phyloP scores from a whole-genome alignment of 1,139 yeast species.

The Taphrina communis region DNA sequence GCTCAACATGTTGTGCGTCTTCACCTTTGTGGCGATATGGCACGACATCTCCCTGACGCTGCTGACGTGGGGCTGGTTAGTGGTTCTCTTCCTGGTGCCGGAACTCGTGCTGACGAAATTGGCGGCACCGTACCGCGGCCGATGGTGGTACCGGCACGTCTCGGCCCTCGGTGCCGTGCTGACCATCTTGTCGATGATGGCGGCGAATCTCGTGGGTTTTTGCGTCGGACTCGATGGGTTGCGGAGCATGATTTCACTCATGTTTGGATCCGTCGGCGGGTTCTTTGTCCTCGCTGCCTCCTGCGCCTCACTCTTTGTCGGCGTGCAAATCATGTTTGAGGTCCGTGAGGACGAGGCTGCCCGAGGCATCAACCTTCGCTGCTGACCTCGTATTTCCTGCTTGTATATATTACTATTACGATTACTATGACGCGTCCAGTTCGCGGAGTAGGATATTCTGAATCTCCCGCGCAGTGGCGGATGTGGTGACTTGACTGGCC shows the following conservation, averaged over 20 bases:
- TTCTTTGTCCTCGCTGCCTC: constrained; percentile 68
- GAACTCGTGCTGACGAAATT: constrained; percentile 69
- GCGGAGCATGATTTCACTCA: constrained; percentile 64
- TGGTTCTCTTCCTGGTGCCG: constrained; percentile 86
- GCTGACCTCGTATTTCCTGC: not conserved
- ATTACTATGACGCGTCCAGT: not conserved
- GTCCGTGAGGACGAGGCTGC: constrained; percentile 71
- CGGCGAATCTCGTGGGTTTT: constrained; percentile 92
- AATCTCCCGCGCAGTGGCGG: constrained; percentile 10
- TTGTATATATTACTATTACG: not conserved
- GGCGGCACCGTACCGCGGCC: constrained; percentile 50
- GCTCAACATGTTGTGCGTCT: constrained; percentile 80
- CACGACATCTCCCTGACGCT: constrained; percentile 90
- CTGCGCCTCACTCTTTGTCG: constrained; percentile 74
- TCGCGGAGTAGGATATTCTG: not conserved
- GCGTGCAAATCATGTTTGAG: constrained; percentile 93
- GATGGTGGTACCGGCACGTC: constrained; percentile 72
- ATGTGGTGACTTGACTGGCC: constrained; percentile 37
- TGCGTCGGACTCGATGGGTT: constrained; percentile 92
- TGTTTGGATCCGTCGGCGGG: constrained; percentile 74
- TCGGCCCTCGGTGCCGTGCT: constrained; percentile 87
- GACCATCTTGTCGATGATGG: constrained; percentile 98
- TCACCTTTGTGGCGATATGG: constrained; percentile 97
- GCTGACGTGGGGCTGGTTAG: constrained; percentile 93
- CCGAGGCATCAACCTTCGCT: constrained; percentile 38